These are phyloP conservation scores for Guadua angustifolia DNA, from an alignment of 176 grass and related monocot species.

Conservation along the genomic window DNA sequence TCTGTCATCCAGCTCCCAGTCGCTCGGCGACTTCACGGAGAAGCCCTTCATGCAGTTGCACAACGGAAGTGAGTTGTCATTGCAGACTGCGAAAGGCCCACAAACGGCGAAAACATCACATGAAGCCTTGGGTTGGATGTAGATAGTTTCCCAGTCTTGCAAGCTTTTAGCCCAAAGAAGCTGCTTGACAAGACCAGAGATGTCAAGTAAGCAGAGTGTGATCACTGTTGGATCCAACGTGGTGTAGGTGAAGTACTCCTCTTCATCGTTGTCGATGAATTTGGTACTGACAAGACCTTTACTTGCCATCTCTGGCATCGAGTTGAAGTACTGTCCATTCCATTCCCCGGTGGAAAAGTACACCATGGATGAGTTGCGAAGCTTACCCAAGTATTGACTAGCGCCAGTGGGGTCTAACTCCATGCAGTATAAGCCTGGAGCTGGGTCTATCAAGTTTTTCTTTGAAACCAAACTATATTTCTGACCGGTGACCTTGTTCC, in stretches of 20 bases:
- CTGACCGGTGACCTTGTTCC: too few species aligned
- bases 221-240: background rate
- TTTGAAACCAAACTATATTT: too few species aligned
- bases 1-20: conserved; percentile 42
- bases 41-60: conserved; percentile 33
- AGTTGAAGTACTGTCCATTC: conserved; percentile 47
- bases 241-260: conserved; percentile 48
- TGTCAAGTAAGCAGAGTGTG: conserved; percentile 17
- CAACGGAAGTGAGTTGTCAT: background rate
- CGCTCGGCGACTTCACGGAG: background rate
- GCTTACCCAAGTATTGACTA: background rate
- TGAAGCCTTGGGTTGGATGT: conserved; percentile 32
- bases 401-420: conserved; percentile 25
- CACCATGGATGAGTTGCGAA: conserved; percentile 1
- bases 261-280: conserved; percentile 18
- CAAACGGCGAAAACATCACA: conserved; percentile 45
- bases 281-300: background rate
- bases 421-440: conserved; percentile 26
- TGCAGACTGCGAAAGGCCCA: conserved; percentile 47
- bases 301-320: conserved; percentile 13
- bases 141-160: conserved; percentile 37
- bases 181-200: conserved; percentile 34
- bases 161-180: conserved; percentile 18
- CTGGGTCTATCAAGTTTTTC: conserved; percentile 2
- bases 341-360: background rate